phyloP scores from a whole-genome alignment of 2,329 filamentous ascomycete genomes.

The Penicillium sp. region DNA sequence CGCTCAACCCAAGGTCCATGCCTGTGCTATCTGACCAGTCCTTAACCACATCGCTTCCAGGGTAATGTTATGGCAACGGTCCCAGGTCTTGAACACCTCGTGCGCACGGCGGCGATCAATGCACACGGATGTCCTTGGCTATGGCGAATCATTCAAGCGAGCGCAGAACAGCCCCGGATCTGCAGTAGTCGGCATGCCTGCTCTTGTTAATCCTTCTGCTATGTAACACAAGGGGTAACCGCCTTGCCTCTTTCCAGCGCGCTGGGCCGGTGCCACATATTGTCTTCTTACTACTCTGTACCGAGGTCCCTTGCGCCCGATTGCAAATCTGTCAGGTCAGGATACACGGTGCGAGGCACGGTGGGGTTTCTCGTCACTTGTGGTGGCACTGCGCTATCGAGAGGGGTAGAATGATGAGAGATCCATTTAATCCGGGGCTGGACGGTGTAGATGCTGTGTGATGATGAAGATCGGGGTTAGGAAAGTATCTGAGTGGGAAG shows the following conservation, averaged over 20 bases:
- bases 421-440: background rate
- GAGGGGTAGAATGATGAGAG: background rate
- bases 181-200: background rate
- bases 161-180: background rate
- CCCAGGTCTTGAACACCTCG: conserved; percentile 6
- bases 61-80: too few relatives aligned
- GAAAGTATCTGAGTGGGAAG: background rate
- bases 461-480: background rate
- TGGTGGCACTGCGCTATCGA: background rate
- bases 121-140: conserved; percentile 2
- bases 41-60: background rate
- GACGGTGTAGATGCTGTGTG: background rate
- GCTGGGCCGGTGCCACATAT: conserved; percentile 7
- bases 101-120: conserved; percentile 8
- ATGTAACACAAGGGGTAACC: conserved; percentile 14
- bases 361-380: background rate
- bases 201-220: background rate
- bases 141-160: background rate
- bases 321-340: conserved; percentile 11
- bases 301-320: conserved; percentile 14
- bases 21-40: background rate
- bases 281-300: conserved; percentile 18
- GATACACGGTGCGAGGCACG: conserved; percentile 4
- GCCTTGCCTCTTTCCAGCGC: conserved; percentile 4
- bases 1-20: background rate